Evolutionary conservation across 306 rosid species (phyloP).

Genomic region (Macrotyloma uniflorum): DNA sequence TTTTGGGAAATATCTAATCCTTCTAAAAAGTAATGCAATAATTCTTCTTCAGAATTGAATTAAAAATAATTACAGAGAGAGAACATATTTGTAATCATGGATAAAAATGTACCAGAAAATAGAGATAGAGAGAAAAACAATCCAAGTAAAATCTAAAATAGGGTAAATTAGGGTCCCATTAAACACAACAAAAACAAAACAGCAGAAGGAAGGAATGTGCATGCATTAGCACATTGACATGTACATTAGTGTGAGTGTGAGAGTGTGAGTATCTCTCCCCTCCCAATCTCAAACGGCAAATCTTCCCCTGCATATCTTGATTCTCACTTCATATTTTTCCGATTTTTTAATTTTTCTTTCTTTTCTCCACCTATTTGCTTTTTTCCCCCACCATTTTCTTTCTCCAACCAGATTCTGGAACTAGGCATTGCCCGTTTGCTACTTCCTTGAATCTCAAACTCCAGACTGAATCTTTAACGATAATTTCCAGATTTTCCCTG

Average conservation of each 20-base stretch:
- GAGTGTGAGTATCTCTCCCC: slow-evolving; percentile 25
- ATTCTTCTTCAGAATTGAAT: too few species aligned
- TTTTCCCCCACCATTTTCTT: background rate
- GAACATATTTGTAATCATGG: background rate
- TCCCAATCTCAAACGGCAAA: slow-evolving; percentile 30
- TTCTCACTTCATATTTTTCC: slow-evolving; percentile 8
- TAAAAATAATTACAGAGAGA: too few species aligned
- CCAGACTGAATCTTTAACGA: background rate
- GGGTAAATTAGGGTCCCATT: background rate
- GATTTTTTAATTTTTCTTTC: background rate
- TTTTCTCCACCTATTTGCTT: background rate
- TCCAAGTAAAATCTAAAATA: background rate
- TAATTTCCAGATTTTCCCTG: slow-evolving; percentile 23
- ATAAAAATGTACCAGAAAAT: background rate
- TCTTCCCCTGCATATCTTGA: slow-evolving; percentile 5
- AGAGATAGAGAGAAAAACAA: background rate
- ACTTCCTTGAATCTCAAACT: slow-evolving; percentile 27
- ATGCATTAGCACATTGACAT: slow-evolving; percentile 27
- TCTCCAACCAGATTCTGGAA: slow-evolving; percentile 16
- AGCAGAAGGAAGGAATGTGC: slow-evolving; percentile 25
- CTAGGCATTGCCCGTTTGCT: background rate
- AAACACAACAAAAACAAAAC: background rate
- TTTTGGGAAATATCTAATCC: background rate
- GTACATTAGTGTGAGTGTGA: slow-evolving; percentile 14
- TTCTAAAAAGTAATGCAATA: background rate